Base-by-base conservation (phyloP, 164 flowering plant genomes). In the Tetrastigma voinierianum region DNA sequence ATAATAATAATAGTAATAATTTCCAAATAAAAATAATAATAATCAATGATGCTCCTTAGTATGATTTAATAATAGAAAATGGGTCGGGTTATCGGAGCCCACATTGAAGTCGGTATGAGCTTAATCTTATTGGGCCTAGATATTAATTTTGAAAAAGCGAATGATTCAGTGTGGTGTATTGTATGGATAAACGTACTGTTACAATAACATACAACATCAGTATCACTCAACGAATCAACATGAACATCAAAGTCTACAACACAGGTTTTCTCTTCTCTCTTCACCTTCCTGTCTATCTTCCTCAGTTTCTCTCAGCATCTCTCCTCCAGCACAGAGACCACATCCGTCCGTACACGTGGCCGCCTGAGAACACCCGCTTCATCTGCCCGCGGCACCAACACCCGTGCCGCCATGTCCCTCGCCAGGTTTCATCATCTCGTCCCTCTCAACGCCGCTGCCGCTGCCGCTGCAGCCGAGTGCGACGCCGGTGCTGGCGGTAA, bases 221-320 rank as follows among this genome's bases (percentile, higher is more conserved):
- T n/a, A n/a, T n/a, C 19, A 43, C 15, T 45, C 21, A 17, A 67
- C 21, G 23, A 51, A 49, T 12, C 46, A 25, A 32, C 57, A 83
- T 86, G 86, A 87, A 84, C 71, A 74, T 84, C 57, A 82, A 79
- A 76, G 75, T 78, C 77, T 82, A 75, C 56, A 85, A 82, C 61
- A 86, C 84, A 14, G 67, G 80, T 79, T 72, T 83, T 74, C 84
- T 63, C 65, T 67, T 68, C 62, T 70, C 71, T 48, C 75, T 18
- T 43, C 67, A 75, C 43, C 64, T 67, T 71, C 49, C 69, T 14
- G 58, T 59, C 72, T 46, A 67, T 47, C 59, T 64, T 10, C 40
- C 76, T 32, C 65, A 72, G 5, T 54, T 64, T 18, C 75, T 60
- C 23, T 57, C 55, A 16, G 64, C 47, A 65, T 72, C 58, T 68